Base-by-base conservation (phyloP, 805 yeast genomes). In the Candida nemodendra region DNA sequence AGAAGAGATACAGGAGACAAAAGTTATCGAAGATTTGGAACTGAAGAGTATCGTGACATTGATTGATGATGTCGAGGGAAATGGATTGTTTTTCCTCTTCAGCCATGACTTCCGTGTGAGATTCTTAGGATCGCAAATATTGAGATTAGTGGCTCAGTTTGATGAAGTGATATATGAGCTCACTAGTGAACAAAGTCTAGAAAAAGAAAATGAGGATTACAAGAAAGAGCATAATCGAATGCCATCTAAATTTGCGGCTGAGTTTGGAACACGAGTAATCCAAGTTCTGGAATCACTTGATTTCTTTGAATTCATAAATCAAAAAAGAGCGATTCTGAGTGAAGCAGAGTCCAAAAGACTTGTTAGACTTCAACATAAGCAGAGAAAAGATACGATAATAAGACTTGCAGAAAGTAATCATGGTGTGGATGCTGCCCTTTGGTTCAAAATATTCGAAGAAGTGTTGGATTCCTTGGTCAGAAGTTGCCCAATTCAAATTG, bases 351-450 rank as follows among this genome's bases (percentile, higher is more conserved):
- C 83, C 32, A 75, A 79, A 14, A 66, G 97, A 26, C 64, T 90
- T 12, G 54, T 79, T 1, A 84, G 84, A 50, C 62, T 93, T 24
- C 76, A 69, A 44, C 60, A 59, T 36, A 76, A 64, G 50, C 74
- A 74, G 41, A 75, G 81, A 47, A 79, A 76, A 43, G 85, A 84
- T 18, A 72, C 87, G 2, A 62, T 95, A n/a, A 68, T 84, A 0
- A 74, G 79, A 34, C 65, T 93, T 5, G 96, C 96, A 0, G 96
- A 87, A 48, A 84, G 95, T 2, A 95, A 84, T 41, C 85, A 90
- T 54, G 97, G 98, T 2, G 90, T 93, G 8, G 99, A 93, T 63
- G 81, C 95, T 1, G 95, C 98, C 0, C 66, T 93, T n/a, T 93
- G 99, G 99, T 83, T 91, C 52, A 75, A 95, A 44, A 74, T 83